Conservation (phyloP, 129 eudicot genomes). For the Pseudognaphalium luteoalbum region DNA sequence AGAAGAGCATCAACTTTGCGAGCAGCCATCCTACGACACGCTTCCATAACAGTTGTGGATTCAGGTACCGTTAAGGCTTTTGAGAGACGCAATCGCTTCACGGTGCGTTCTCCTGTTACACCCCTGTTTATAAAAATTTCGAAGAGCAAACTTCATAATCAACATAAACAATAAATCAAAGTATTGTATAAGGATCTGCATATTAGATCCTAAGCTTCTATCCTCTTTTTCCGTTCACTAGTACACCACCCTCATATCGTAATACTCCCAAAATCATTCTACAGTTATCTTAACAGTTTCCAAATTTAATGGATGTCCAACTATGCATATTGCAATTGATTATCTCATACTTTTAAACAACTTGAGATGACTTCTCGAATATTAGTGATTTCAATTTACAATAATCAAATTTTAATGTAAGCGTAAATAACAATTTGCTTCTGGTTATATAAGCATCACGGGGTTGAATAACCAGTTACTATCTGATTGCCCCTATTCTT, state of each 20-base stretch:
- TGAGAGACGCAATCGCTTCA: conserved; percentile 89
- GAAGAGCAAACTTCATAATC: neutral
- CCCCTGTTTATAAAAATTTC: conserved; percentile 52
- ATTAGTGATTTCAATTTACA: neutral
- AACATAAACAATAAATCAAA: neutral
- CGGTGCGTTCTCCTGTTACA: conserved; percentile 88
- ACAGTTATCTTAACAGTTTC: neutral
- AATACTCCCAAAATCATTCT: neutral
- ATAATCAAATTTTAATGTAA: neutral
- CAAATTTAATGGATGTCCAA: neutral
- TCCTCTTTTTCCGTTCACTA: neutral
- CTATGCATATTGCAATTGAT: neutral
- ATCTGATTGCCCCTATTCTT: neutral
- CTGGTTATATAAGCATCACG: neutral
- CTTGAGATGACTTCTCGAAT: neutral
- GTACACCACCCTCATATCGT: no score
- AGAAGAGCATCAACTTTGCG: conserved; percentile 90
- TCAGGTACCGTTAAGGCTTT: conserved; percentile 94
- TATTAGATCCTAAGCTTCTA: neutral
- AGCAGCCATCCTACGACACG: conserved; percentile 95
- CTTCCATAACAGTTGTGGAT: conserved; percentile 78
- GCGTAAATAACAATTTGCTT: neutral
- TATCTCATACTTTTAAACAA: neutral
- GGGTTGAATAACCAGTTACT: neutral
- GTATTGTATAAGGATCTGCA: neutral